A percentile compares a stretch with the other conserved stretches of the same genome.
Conservation (phyloP, 1,139 yeast species). For the Debaryomycetaceae sp. region DNA sequence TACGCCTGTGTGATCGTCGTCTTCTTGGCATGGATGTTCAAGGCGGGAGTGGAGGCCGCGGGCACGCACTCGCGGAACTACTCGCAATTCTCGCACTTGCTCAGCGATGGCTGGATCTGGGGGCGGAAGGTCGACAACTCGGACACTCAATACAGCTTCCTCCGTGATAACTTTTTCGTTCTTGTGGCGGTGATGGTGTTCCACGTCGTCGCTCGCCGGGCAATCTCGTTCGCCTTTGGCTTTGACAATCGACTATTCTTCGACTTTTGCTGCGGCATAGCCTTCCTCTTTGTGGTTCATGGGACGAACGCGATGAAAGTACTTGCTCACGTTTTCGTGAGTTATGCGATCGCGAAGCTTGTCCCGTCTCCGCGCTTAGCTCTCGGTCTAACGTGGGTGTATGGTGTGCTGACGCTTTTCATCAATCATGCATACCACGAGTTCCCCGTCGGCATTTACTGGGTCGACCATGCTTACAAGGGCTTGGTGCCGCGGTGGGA, state of each 20-base stretch:
- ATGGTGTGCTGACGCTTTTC: constrained; percentile 67
- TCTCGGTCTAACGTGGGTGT: constrained; percentile 50
- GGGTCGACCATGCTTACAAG: constrained; percentile 46
- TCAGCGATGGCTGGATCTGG: constrained; percentile 66
- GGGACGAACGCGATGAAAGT: constrained; percentile 66
- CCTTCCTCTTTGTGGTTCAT: constrained; percentile 66
- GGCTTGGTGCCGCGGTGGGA: constrained; percentile 92
- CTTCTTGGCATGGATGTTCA: constrained; percentile 73
- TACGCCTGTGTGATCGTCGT: constrained; percentile 53
- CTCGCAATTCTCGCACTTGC: constrained; percentile 44
- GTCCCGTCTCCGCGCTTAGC: constrained; percentile 20
- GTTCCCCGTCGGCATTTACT: constrained; percentile 38
- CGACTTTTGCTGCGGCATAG: constrained; percentile 62
- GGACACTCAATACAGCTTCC: constrained; percentile 80
- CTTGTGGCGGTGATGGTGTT: constrained; percentile 40
- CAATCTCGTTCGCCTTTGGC: constrained; percentile 11
- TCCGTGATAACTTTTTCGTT: constrained; percentile 67
- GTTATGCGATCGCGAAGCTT: constrained; percentile 43
- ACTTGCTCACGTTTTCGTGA: constrained; percentile 41
- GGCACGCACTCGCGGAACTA: constrained; percentile 72
- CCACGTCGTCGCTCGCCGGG: constrained; percentile 44
- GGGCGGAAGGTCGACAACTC: constrained; percentile 82
- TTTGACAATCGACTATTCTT: constrained; percentile 36
- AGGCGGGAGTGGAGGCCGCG: constrained; percentile 75
- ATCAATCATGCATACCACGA: constrained; percentile 60